A percentile compares a stretch with the other conserved stretches of the same genome.
phyloP scores from a whole-genome alignment of 1,284 basidiomycete species.

The Rhodotorula sp. region DNA sequence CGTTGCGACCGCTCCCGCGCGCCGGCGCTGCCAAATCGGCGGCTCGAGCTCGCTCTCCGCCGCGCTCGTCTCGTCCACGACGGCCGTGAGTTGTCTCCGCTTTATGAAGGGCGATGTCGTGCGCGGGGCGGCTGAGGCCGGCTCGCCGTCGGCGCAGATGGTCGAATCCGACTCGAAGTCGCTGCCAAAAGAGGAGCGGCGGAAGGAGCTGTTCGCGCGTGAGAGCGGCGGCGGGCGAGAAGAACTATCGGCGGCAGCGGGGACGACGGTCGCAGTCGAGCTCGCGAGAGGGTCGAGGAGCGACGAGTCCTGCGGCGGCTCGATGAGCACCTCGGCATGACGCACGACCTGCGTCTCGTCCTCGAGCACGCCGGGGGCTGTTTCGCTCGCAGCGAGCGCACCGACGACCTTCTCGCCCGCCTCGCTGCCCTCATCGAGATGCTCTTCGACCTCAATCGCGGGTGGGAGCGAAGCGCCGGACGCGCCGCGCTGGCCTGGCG shows the following conservation, averaged over 20 bases:
- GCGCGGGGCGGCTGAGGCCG: not conserved
- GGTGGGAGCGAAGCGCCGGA: conserved; percentile 42
- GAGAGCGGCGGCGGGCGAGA: conserved; percentile 1
- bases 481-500: conserved; percentile 46
- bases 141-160: conserved; percentile 66
- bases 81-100: not conserved
- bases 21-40: not conserved
- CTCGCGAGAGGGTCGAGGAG: not conserved
- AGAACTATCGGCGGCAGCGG: not conserved
- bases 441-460: conserved; percentile 47
- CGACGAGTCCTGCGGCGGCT: not conserved
- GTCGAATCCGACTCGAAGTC: conserved; percentile 78
- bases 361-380: not conserved
- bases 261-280: not conserved
- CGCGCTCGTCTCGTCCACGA: conserved; percentile 47
- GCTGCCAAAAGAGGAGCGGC: conserved; percentile 3
- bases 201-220: not conserved
- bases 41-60: conserved; percentile 50
- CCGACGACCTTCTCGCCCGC: not conserved
- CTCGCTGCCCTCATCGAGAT: not conserved
- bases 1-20: conserved; percentile 11
- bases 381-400: not conserved
- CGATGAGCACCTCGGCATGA: not conserved
- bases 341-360: not conserved
- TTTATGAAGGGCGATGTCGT: conserved; percentile 28